Evolutionary conservation across 1,284 basidiomycete species (phyloP).

Genomic region (Cutaneotrichosporon spelunceum): DNA sequence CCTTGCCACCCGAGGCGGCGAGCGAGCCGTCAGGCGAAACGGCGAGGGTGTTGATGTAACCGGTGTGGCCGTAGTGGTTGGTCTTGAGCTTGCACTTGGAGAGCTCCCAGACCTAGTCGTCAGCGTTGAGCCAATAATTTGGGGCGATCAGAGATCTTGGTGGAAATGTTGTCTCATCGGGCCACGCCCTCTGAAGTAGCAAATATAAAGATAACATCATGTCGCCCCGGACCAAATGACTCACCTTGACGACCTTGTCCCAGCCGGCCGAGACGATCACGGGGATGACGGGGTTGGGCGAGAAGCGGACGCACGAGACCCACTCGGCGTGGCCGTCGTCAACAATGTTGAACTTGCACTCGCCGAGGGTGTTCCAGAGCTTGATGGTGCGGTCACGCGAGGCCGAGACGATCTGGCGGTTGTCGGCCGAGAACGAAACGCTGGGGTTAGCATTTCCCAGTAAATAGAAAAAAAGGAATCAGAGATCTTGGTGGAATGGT

Average conservation of each 20-base stretch:
- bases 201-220: slow-evolving; percentile 66
- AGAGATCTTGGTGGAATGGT: slow-evolving; percentile 72
- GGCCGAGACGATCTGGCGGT: slow-evolving; percentile 98
- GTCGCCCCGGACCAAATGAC: slow-evolving; percentile 43
- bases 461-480: slow-evolving; percentile 48
- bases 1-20: slow-evolving; percentile 98
- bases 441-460: slow-evolving; percentile 22
- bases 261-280: slow-evolving; percentile 99
- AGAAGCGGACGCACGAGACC: slow-evolving; percentile 99
- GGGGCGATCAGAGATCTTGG: slow-evolving; percentile 67
- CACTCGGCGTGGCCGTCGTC: slow-evolving; percentile 97
- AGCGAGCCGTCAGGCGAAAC: slow-evolving; percentile 99
- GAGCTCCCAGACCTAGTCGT: slow-evolving; percentile 91
- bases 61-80: slow-evolving; percentile 99
- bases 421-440: slow-evolving; percentile 95
- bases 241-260: slow-evolving; percentile 99
- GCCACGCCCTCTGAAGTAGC: slow-evolving; percentile 72
- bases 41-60: slow-evolving; percentile 98
- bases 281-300: slow-evolving; percentile 95
- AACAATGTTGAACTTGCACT: slow-evolving; percentile 99
- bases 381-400: slow-evolving; percentile 97
- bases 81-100: slow-evolving; percentile 99
- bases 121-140: slow-evolving; percentile 17
- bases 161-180: slow-evolving; percentile 70
- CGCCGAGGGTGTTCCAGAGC: slow-evolving; percentile 99